Evolutionary conservation across 768 basidiomycete genomes (phyloP).

Genomic region (Agaricus subrufescens): DNA sequence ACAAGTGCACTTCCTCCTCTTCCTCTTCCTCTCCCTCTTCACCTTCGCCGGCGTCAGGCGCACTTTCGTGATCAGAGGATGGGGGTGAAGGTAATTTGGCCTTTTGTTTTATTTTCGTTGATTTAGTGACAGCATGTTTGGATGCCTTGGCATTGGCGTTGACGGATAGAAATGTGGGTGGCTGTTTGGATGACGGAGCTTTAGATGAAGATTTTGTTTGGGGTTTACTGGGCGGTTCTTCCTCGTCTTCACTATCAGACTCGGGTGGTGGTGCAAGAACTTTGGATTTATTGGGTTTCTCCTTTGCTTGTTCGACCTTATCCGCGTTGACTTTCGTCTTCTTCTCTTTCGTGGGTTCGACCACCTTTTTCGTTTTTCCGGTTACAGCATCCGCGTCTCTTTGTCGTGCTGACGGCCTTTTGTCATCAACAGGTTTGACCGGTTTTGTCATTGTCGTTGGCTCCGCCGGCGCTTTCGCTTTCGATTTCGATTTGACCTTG

Average conservation of each 20-base stretch:
- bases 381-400: constrained; percentile 16
- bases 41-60: neutral
- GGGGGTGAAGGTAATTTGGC: constrained; percentile 1
- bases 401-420: constrained; percentile 16
- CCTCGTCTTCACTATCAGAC: neutral
- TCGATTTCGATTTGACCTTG: constrained; percentile 13
- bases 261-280: constrained; percentile 3
- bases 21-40: constrained; percentile 1
- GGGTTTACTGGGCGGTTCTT: constrained; percentile 16
- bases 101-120: constrained; percentile 6
- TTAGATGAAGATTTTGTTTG: constrained; percentile 21
- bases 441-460: constrained; percentile 6
- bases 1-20: constrained; percentile 38
- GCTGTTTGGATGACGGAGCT: constrained; percentile 11
- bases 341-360: constrained; percentile 10
- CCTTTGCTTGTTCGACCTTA: constrained; percentile 5
- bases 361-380: constrained; percentile 9
- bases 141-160: constrained; percentile 2
- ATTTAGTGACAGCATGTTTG: neutral
- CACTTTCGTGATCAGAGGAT: neutral
- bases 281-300: constrained; percentile 6
- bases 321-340: constrained; percentile 7
- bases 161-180: constrained; percentile 12
- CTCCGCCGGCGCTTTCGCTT: constrained; percentile 15
- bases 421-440: constrained; percentile 17